These are phyloP conservation scores for Chlamydomonas incerta DNA, from an alignment of 139 green algal genomes.

Conservation along the genomic window DNA sequence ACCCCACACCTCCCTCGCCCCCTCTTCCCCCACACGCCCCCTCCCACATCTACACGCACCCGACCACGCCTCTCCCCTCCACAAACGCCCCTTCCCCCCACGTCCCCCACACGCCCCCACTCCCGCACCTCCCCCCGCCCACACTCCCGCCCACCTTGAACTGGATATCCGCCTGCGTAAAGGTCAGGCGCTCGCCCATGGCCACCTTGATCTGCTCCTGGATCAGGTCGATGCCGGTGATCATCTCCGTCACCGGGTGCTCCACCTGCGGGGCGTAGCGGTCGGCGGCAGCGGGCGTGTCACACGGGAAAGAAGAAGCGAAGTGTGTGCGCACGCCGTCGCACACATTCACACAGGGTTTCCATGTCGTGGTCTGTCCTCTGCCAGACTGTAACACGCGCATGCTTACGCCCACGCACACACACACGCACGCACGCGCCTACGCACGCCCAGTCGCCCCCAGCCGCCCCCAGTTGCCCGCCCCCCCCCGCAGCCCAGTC, in stretches of 20 bases:
- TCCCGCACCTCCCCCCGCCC: neutral
- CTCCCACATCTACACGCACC: too few relatives aligned
- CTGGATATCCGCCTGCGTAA: conserved; percentile 90
- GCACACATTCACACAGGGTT: too few relatives aligned
- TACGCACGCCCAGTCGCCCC: neutral
- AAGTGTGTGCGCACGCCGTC: too few relatives aligned
- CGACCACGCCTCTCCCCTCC: neutral
- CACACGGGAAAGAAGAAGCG: too few relatives aligned
- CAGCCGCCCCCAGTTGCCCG: neutral
- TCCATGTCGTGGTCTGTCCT: too few relatives aligned
- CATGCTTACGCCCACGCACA: too few relatives aligned
- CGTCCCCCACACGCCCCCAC: neutral
- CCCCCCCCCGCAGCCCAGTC: neutral
- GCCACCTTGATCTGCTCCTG: conserved; percentile 94
- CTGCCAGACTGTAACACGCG: too few relatives aligned
- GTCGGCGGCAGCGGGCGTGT: too few relatives aligned
- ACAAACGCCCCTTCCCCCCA: neutral
- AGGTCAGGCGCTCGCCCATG: conserved; percentile 79
- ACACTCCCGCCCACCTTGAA: conserved; percentile 72
- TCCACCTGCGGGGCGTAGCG: conserved; percentile 84
- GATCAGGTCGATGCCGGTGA: conserved; percentile 94
- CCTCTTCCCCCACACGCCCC: neutral
- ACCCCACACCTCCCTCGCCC: too few relatives aligned
- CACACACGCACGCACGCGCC: neutral
- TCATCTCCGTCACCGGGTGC: conserved; percentile 96